These are phyloP conservation scores for Amanita phalloides DNA, from an alignment of 768 basidiomycete species.

Conservation along the genomic window DNA sequence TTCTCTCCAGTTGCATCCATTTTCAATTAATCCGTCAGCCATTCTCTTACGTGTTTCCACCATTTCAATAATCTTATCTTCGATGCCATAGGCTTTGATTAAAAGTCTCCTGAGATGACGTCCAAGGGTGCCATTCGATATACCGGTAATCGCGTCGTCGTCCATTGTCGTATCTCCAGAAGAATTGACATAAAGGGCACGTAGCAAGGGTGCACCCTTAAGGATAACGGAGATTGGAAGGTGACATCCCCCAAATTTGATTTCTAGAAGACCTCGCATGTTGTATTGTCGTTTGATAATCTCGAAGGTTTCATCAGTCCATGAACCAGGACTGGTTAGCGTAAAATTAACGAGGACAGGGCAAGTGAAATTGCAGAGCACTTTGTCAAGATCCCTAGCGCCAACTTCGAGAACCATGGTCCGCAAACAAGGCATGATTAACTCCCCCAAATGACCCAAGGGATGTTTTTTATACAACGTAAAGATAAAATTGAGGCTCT, in stretches of 20 bases:
- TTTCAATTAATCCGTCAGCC: background rate
- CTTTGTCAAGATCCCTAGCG: background rate
- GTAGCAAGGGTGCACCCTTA: background rate
- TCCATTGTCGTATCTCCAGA: background rate
- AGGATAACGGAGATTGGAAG: background rate
- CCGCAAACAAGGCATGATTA: background rate
- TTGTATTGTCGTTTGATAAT: background rate
- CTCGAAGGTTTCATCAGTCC: background rate
- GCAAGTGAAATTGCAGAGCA: background rate
- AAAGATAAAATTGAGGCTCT: too few relatives aligned
- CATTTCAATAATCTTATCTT: background rate
- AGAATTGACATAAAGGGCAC: background rate
- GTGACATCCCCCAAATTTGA: background rate
- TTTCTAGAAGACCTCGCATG: background rate
- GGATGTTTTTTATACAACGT: too few relatives aligned
- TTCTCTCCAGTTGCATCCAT: background rate
- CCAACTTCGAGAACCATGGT: background rate
- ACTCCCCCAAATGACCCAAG: too few relatives aligned
- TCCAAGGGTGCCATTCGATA: background rate
- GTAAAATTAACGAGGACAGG: background rate
- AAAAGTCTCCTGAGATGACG: background rate
- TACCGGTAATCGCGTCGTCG: background rate
- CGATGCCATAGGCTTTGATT: background rate
- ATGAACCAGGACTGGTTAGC: background rate
- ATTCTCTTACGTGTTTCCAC: background rate